Evolutionary conservation across 129 eudicot species (phyloP).

Genomic region (Ambrosia artemisiifolia): DNA sequence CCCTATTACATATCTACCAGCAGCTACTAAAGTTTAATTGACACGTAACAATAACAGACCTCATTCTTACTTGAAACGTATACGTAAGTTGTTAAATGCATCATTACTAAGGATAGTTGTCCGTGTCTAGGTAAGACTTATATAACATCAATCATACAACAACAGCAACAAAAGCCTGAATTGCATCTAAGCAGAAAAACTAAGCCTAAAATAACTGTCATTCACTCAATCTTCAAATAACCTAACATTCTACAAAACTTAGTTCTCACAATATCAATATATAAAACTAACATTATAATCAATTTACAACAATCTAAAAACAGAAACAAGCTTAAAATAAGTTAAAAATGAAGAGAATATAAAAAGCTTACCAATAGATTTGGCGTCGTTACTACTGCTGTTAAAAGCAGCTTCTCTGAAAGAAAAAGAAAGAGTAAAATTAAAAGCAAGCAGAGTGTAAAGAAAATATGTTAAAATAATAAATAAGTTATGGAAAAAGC

Average conservation of each 20-base stretch:
- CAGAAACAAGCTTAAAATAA: neutral
- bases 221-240: neutral
- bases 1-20: no score
- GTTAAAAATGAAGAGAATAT: constrained; percentile 5
- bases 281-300: neutral
- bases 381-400: constrained; percentile 7
- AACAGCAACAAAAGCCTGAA: neutral
- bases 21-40: no score
- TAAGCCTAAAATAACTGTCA: neutral
- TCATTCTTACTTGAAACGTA: neutral
- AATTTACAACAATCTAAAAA: no score
- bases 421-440: neutral
- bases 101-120: neutral
- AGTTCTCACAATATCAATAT: neutral
- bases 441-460: constrained; percentile 1
- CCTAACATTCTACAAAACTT: neutral
- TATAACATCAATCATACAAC: neutral
- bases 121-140: neutral
- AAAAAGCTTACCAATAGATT: constrained; percentile 23
- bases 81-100: neutral
- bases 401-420: constrained; percentile 22
- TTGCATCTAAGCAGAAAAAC: neutral
- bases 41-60: neutral
- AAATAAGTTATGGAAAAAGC: constrained; percentile 6
- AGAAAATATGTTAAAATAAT: neutral